phyloP scores from a whole-genome alignment of 305 asterid genomes.

The Fraxinus baroniana region DNA sequence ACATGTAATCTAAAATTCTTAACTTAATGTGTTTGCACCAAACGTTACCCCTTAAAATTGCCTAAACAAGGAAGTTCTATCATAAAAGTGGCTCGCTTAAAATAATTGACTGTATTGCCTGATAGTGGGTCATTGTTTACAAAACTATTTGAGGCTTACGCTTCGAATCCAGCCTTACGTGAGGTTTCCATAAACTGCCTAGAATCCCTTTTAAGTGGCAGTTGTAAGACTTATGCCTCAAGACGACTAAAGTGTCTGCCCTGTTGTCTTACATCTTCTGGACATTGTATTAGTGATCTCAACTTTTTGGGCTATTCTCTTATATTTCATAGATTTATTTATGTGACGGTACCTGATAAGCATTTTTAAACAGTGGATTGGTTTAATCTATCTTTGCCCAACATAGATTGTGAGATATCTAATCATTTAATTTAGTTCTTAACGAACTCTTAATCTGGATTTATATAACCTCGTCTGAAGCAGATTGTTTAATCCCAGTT shows the following conservation, averaged over 20 bases:
- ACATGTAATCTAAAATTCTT: not conserved
- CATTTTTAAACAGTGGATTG: not conserved
- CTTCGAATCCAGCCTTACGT: not conserved
- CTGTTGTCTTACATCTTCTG: not conserved
- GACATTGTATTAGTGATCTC: not conserved
- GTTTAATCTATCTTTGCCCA: not conserved
- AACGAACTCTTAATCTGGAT: not conserved
- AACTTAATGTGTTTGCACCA: not conserved
- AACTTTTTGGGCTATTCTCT: not conserved
- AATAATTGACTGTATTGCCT: not conserved
- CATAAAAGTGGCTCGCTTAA: not conserved
- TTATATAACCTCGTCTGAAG: not conserved
- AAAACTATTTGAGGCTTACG: not conserved
- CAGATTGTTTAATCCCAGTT: not conserved
- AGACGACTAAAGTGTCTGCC: not conserved
- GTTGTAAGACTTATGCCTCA: not conserved
- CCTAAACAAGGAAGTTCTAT: conserved; percentile 7
- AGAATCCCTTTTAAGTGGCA: not conserved
- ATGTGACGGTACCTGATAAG: not conserved
- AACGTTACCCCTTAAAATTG: not conserved
- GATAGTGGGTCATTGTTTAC: not conserved
- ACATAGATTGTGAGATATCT: not conserved
- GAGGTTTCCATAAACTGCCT: not conserved
- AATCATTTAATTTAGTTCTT: not conserved
- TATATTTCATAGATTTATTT: not conserved